Evolutionary conservation across 192 early-diverging fungal species (phyloP), one percentile per base, ranked within the genome.

Genomic region (Coemansia biformis): DNA sequence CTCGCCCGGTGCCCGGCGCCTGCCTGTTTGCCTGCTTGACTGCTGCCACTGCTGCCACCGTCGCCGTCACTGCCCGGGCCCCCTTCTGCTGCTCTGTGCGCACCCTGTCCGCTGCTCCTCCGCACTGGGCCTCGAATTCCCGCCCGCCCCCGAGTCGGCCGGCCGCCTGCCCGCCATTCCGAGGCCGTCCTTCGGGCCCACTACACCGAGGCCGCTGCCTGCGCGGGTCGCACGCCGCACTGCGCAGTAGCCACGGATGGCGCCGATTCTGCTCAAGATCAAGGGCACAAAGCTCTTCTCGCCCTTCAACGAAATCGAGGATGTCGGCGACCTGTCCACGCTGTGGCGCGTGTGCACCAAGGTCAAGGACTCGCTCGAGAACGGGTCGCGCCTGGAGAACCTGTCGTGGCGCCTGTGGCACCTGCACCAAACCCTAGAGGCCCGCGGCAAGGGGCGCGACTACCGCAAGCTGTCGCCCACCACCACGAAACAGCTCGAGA

Each of bases 381-480:
- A 88, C 59, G 88, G 88, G 23, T 81, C 77, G 33, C 83, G 88
- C 16, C 60, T 89, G 17, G 88, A 89, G 51, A 91, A 91, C 57
- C 77, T 89, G 46, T 89, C 87, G 19, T 91, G 88, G 88, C 70
- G 88, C 28, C 62, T 91, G 26, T 91, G 88, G 88, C 86, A 87
- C 51, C 66, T 86, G 54, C 85, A 90, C 40, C 78, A 85, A 42
- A 57, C 78, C 21, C 70, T 81, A 32, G 79, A 84, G 33, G 78
- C 74, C n/a, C 53, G 68, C 41, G 47, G 66, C 29, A 38, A 76
- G 52, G 74, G 71, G 45, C 51, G 70, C 64, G 57, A 75, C 60
- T 68, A 68, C 23, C 76, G 72, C 45, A 84, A 80, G 48, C 75
- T 84, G 24, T 79, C 80, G 21, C 64, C 76, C 1, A 54, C 61